Evolutionary conservation across 768 basidiomycete genomes (phyloP), one percentile per base, ranked within the genome.

Genomic region (Guyanaporus albipodus): DNA sequence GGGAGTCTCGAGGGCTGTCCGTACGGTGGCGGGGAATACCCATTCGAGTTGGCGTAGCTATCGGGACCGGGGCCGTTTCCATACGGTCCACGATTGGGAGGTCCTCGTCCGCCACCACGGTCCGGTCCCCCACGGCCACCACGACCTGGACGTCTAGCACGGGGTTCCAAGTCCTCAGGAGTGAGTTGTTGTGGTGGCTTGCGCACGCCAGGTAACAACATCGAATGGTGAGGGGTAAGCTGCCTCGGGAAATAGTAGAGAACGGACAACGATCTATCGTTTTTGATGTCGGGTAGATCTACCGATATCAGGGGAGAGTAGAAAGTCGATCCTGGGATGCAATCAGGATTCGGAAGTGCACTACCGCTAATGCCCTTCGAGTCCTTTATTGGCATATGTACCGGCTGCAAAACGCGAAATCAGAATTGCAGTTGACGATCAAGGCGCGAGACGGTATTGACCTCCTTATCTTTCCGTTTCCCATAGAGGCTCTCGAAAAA

Each of bases 191-290:
- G 77, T 9, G 75, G 68, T 1, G 79, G 73, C 46, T 75, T 76
- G 53, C 69, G 78, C 23, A 79, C 80, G 2, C 89, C 90, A 8
- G 84, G 84, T 2, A 99, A 73, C 22, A 98, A 69, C 34, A 85
- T 71, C 14, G 92, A 95, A 38, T 79, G 83, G 63, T 99, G 96
- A 2, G 92, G 90, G 3, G 77, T 77, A 11, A 84, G 64, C 60
- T 97, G 95, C 59, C 81, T 78, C 0, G 96, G 94, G 78, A 93
- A 96, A 66, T 80, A 83, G 67, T 92, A 98, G 26, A 83, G 67
- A 3, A 84, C 91, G 0, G 92, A 94, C 11, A 98, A 71, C 9
- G 94, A 89, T 19, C 81, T 78, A 67, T 99, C 93, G 61, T 87
- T 85, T 57, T 78, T 76, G 55, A 99, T 85, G 67, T 98, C 93